These are phyloP conservation scores for Fusarium caatingaense DNA, from an alignment of 2,329 filamentous ascomycete species.

Conservation along the genomic window DNA sequence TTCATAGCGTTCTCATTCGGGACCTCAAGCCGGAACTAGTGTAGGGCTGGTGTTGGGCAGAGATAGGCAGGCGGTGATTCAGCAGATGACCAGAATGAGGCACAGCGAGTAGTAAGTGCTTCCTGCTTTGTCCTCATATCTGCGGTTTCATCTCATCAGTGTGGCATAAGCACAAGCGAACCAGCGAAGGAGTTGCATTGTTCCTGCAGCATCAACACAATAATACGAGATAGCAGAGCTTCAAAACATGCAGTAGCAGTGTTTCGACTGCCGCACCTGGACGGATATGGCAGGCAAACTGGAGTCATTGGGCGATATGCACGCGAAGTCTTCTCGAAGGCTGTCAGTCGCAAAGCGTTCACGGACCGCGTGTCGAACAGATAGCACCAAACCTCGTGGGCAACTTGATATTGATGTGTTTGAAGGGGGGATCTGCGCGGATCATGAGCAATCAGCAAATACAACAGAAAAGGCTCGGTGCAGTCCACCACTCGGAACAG, in stretches of 20 bases:
- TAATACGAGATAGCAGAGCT: neutral
- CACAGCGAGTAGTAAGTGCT: neutral
- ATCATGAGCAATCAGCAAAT: slow-evolving; percentile 43
- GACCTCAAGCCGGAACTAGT: slow-evolving; percentile 1
- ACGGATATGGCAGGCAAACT: slow-evolving; percentile 32
- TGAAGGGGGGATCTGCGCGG: slow-evolving; percentile 27
- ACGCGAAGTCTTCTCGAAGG: slow-evolving; percentile 44
- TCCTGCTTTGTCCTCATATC: neutral
- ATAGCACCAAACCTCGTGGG: slow-evolving; percentile 24
- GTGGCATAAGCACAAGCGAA: neutral
- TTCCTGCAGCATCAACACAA: slow-evolving; percentile 23
- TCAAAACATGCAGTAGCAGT: slow-evolving; percentile 24
- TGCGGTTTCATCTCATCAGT: neutral
- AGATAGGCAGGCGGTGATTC: neutral
- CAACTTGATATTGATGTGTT: slow-evolving; percentile 24
- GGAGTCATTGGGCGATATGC: slow-evolving; percentile 28
- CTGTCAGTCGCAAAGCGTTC: slow-evolving; percentile 23
- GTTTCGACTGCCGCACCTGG: slow-evolving; percentile 12
- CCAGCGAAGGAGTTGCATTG: slow-evolving; percentile 17
- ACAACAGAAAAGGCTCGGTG: slow-evolving; percentile 28
- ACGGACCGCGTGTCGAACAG: slow-evolving; percentile 28
- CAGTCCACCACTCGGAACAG: slow-evolving; percentile 31
- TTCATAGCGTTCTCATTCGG: slow-evolving; percentile 24
- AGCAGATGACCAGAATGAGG: neutral
- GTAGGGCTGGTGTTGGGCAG: slow-evolving; percentile 5